These are phyloP conservation scores for Exophiala lecanii-corni DNA, from an alignment of 2,329 filamentous ascomycete species.

Conservation along the genomic window DNA sequence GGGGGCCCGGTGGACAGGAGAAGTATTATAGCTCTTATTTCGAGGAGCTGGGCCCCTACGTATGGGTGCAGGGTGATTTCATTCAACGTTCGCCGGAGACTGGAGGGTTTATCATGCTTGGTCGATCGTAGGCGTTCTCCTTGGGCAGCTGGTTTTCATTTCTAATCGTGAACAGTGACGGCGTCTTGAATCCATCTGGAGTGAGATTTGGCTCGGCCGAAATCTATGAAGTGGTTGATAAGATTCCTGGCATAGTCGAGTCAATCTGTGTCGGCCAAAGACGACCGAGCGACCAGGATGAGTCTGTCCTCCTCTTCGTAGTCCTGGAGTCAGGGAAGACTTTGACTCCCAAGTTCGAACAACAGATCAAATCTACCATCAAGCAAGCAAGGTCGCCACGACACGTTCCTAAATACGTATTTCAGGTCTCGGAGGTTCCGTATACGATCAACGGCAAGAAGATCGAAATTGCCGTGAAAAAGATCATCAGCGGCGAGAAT, in stretches of 20 bases:
- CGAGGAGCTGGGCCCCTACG: not conserved
- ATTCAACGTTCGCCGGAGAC: not conserved
- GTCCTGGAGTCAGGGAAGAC: slow-evolving; percentile 54
- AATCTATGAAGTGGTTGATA: slow-evolving; percentile 66
- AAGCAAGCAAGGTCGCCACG: slow-evolving; percentile 61
- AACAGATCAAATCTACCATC: slow-evolving; percentile 60
- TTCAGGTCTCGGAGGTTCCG: slow-evolving; percentile 76
- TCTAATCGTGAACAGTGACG: too few relatives aligned
- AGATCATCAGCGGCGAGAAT: slow-evolving; percentile 78
- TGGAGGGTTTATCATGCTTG: slow-evolving; percentile 1
- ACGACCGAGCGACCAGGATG: slow-evolving; percentile 54
- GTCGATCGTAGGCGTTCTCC: too few relatives aligned
- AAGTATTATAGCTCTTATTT: slow-evolving; percentile 23
- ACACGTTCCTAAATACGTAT: slow-evolving; percentile 72
- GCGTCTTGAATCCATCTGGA: slow-evolving; percentile 73
- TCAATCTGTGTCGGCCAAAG: slow-evolving; percentile 33
- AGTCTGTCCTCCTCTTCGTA: slow-evolving; percentile 56
- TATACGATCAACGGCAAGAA: slow-evolving; percentile 81
- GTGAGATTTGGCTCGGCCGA: slow-evolving; percentile 76
- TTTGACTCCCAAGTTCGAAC: slow-evolving; percentile 53
- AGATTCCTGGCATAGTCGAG: not conserved
- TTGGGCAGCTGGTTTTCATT: too few relatives aligned
- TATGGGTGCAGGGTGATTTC: slow-evolving; percentile 61
- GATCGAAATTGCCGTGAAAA: slow-evolving; percentile 77
- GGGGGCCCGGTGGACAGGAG: slow-evolving; percentile 43